Percentiles rank a stretch among this genome's conserved stretches.
Conservation (phyloP, 83 land plant species). For the Picea mariana region DNA sequence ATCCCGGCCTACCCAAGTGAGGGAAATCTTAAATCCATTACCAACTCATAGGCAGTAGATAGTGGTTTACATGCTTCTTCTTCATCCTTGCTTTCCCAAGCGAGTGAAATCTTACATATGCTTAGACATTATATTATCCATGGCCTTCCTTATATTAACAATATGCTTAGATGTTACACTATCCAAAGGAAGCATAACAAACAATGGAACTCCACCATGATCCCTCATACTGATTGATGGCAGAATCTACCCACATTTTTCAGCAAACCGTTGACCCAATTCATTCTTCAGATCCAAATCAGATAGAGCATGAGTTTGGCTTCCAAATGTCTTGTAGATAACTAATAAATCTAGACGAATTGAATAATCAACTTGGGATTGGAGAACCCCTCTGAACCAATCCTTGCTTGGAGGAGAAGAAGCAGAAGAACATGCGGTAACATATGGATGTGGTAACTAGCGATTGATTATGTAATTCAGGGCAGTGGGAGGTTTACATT, state of each 20-base stretch:
- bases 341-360: conserved; percentile 47
- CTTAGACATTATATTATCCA: conserved; percentile 14
- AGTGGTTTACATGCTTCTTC: too few species aligned
- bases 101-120: too few species aligned
- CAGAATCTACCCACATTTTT: background rate
- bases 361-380: background rate
- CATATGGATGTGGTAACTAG: background rate
- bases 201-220: conserved; percentile 74
- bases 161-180: conserved; percentile 17
- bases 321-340: conserved; percentile 45
- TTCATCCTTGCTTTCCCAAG: too few species aligned
- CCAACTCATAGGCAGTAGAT: too few species aligned
- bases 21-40: too few species aligned
- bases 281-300: background rate
- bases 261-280: background rate
- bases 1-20: too few species aligned
- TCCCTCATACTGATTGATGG: conserved; percentile 20
- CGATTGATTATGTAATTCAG: background rate
- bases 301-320: conserved; percentile 11
- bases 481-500: too few species aligned
- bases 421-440: conserved; percentile 8
- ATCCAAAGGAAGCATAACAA: conserved; percentile 68
- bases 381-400: background rate
- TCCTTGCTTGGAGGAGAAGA: conserved; percentile 25
- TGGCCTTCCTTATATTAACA: conserved; percentile 58